Evolutionary conservation across 257 asterid genomes (phyloP).

Genomic region (Fraxinus pennsylvanica): DNA sequence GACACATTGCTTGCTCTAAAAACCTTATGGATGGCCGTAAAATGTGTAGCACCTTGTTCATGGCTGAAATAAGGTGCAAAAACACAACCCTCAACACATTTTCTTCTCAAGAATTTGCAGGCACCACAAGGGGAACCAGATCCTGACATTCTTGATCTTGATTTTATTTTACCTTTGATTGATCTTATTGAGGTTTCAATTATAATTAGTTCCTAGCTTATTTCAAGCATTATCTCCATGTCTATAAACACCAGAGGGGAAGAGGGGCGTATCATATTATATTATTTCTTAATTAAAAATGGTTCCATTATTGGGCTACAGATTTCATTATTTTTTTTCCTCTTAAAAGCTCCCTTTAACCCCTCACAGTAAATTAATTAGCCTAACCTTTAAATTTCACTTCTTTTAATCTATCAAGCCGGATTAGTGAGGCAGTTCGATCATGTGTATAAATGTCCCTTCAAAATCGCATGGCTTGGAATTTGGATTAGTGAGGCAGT

Average conservation of each 20-base stretch:
- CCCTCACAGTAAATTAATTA: too few species aligned
- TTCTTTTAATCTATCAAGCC: neutral
- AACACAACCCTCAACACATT: slow-evolving; percentile 65
- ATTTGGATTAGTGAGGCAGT: neutral
- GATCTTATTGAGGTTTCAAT: neutral
- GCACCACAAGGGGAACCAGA: slow-evolving; percentile 54
- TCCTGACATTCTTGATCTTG: slow-evolving; percentile 15
- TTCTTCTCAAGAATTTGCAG: slow-evolving; percentile 71
- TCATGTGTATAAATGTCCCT: neutral
- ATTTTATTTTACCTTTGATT: neutral
- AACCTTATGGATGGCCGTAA: slow-evolving; percentile 57
- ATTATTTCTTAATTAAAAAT: slow-evolving; percentile 38
- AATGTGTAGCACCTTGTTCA: slow-evolving; percentile 65
- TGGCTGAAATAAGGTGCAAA: slow-evolving; percentile 72
- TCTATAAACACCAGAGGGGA: slow-evolving; percentile 22
- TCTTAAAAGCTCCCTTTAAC: too few species aligned
- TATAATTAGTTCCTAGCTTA: neutral
- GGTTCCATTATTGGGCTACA: slow-evolving; percentile 85
- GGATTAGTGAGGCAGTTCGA: neutral
- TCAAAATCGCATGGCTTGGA: slow-evolving; percentile 24
- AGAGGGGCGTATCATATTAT: slow-evolving; percentile 44
- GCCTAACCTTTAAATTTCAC: too few species aligned
- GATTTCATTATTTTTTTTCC: slow-evolving; percentile 27
- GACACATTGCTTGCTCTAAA: slow-evolving; percentile 65
- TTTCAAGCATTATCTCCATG: neutral